Percentiles rank a stretch among this genome's conserved stretches.
Evolutionary conservation across 495 filamentous ascomycete genomes (phyloP).

Genomic region (Rostrohypoxylon terebratum): DNA sequence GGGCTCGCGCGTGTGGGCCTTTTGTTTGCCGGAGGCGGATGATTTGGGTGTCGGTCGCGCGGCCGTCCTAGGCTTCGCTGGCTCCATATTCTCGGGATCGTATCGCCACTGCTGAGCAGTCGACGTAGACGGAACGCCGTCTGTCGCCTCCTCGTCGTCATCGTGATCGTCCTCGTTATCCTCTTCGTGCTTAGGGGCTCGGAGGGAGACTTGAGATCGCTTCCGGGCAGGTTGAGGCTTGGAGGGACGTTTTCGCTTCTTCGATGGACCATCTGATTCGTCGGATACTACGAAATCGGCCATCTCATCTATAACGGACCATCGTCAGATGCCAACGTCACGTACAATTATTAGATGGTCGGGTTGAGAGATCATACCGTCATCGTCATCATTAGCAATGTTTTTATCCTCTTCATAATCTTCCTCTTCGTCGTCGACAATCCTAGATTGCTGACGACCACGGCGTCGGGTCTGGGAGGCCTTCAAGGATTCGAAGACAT

Average conservation of each 20-base stretch:
- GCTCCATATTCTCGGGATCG: conserved; percentile 78
- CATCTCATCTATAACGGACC: conserved; percentile 67
- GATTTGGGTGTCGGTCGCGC: conserved; percentile 57
- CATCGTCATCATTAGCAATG: conserved; percentile 70
- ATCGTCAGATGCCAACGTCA: conserved; percentile 24
- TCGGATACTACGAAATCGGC: conserved; percentile 91
- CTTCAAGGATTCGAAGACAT: conserved; percentile 63
- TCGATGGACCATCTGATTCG: conserved; percentile 75
- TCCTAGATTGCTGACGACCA: conserved; percentile 49
- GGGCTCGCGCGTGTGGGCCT: conserved; percentile 80
- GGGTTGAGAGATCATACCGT: conserved; percentile 55
- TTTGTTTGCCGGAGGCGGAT: conserved; percentile 71
- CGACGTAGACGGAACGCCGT: conserved; percentile 66
- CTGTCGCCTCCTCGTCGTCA: conserved; percentile 68
- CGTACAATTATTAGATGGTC: background rate
- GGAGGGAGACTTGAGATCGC: conserved; percentile 63
- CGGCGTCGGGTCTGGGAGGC: conserved; percentile 48
- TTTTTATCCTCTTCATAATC: conserved; percentile 76
- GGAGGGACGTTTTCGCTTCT: conserved; percentile 75
- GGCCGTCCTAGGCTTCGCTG: conserved; percentile 63
- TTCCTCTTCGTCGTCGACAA: conserved; percentile 65
- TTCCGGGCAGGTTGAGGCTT: conserved; percentile 66
- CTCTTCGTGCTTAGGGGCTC: conserved; percentile 49
- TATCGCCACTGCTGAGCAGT: conserved; percentile 88
- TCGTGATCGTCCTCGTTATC: conserved; percentile 46